Conservation (phyloP, 2,329 filamentous ascomycete genomes). For the Gnomoniopsis sp. region DNA sequence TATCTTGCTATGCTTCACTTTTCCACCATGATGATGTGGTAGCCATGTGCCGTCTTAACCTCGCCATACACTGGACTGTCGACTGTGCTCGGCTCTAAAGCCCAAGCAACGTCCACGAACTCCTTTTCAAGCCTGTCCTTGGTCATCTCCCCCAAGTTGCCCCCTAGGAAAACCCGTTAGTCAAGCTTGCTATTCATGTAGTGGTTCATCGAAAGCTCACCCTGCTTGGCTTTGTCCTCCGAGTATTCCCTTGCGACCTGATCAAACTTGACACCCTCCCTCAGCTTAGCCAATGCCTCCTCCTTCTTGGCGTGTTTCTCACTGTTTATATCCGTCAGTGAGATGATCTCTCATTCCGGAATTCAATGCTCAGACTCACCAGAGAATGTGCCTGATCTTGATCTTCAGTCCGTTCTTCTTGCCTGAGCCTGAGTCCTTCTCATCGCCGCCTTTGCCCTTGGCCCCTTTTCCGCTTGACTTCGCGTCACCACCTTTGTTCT, state of each 20-base stretch:
- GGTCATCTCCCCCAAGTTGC: conserved; percentile 69
- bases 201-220: conserved; percentile 29
- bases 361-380: conserved; percentile 27
- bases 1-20: conserved; percentile 35
- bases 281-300: conserved; percentile 67
- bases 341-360: not conserved
- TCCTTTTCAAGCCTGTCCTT: conserved; percentile 58
- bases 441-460: conserved; percentile 22
- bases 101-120: conserved; percentile 72
- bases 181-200: not conserved
- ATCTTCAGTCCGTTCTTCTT: conserved; percentile 63
- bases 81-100: conserved; percentile 63
- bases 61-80: conserved; percentile 63
- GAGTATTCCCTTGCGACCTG: conserved; percentile 70
- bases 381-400: conserved; percentile 70
- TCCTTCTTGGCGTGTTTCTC: conserved; percentile 77
- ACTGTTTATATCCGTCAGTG: conserved; percentile 41
- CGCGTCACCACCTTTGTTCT: conserved; percentile 31
- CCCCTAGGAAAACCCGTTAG: conserved; percentile 44
- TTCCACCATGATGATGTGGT: conserved; percentile 78
- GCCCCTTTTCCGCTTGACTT: conserved; percentile 24
- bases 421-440: conserved; percentile 17
- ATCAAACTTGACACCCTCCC: conserved; percentile 67
- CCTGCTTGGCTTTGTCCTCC: conserved; percentile 72
- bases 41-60: conserved; percentile 71